These are phyloP conservation scores for Trypanosoma vivax DNA, from an alignment of 208 protist genomes.

Conservation along the genomic window DNA sequence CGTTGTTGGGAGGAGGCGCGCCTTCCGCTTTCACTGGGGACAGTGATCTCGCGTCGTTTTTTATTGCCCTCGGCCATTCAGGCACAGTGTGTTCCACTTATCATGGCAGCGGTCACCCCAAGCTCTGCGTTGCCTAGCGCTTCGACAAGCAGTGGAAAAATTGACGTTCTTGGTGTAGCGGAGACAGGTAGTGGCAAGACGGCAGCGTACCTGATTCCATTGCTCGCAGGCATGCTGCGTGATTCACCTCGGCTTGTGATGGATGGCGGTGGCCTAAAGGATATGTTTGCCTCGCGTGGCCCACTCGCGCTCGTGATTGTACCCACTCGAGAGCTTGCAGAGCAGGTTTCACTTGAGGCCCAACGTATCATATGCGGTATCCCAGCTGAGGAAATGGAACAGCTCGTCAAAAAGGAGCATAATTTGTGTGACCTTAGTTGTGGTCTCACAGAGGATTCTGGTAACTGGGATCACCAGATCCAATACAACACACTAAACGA, in stretches of 20 bases:
- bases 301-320: slow-evolving; percentile 85
- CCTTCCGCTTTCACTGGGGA: slow-evolving; percentile 55
- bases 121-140: not conserved
- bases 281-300: slow-evolving; percentile 53
- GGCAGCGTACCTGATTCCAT: slow-evolving; percentile 84
- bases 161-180: slow-evolving; percentile 86
- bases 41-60: slow-evolving; percentile 34
- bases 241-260: slow-evolving; percentile 32
- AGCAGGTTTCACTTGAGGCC: slow-evolving; percentile 71
- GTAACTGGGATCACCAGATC: not conserved
- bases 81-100: slow-evolving; percentile 67
- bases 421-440: not conserved
- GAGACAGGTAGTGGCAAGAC: slow-evolving; percentile 94
- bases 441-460: not conserved
- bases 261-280: slow-evolving; percentile 12
- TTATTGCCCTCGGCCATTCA: slow-evolving; percentile 71
- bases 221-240: slow-evolving; percentile 60
- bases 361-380: slow-evolving; percentile 7
- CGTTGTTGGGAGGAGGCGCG: slow-evolving; percentile 79
- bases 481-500: slow-evolving; percentile 40
- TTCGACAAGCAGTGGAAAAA: slow-evolving; percentile 13
- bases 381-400: slow-evolving; percentile 1
- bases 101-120: slow-evolving; percentile 5
- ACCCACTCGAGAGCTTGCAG: slow-evolving; percentile 91
- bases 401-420: slow-evolving; percentile 10